Conservation (phyloP, 2,329 filamentous ascomycete genomes). For the Orbilia ellipsospora region DNA sequence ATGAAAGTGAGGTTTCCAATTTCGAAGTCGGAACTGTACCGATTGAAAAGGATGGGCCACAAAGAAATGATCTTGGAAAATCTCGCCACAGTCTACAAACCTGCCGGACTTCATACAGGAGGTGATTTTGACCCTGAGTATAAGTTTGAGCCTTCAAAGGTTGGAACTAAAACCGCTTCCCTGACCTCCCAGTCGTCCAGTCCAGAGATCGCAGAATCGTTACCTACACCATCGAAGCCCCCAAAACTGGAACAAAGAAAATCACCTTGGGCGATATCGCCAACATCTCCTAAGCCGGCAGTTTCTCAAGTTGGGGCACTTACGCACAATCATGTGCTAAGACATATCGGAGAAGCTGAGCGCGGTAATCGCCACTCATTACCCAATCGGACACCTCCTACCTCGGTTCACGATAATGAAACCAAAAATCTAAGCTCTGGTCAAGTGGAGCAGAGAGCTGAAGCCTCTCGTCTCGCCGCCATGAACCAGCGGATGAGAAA, state of each 20-base stretch:
- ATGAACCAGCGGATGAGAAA: constrained; percentile 5
- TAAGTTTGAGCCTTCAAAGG: background rate
- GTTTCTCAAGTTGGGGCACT: background rate
- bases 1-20: background rate
- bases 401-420: background rate
- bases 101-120: background rate
- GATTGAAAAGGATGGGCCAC: constrained; percentile 7
- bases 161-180: background rate
- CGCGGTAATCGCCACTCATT: background rate
- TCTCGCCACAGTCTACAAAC: constrained; percentile 5
- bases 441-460: background rate
- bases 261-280: constrained; percentile 29
- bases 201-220: no score
- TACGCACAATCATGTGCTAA: background rate
- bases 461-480: no score
- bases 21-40: background rate
- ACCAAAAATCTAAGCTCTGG: background rate
- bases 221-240: background rate
- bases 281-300: background rate
- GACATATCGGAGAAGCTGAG: no score
- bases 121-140: background rate
- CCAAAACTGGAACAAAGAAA: background rate
- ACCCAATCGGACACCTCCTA: background rate
- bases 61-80: constrained; percentile 24
- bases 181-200: background rate